Evolutionary conservation across 208 protist species (phyloP).

Genomic region (Trypanosoma mega): DNA sequence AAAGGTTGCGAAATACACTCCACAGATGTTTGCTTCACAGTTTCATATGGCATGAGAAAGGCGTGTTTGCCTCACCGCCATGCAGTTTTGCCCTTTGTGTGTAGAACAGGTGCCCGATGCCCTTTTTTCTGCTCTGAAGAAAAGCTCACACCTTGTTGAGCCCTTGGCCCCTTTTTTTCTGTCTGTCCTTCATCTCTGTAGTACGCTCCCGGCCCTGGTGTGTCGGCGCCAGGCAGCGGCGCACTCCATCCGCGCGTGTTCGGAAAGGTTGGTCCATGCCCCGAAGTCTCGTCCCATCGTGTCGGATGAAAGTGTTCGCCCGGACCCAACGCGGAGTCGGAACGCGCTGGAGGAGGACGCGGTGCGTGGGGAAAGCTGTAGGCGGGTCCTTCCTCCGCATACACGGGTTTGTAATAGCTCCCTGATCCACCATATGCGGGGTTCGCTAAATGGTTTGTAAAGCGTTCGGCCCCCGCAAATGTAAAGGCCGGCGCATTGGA

Average conservation of each 20-base stretch:
- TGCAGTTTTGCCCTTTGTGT: too few relatives aligned
- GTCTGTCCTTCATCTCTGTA: background rate
- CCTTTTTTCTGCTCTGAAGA: too few relatives aligned
- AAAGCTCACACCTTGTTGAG: too few relatives aligned
- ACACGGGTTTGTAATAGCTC: conserved; percentile 20
- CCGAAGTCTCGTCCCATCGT: conserved; percentile 12
- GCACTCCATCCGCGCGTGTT: background rate
- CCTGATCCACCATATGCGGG: conserved; percentile 22
- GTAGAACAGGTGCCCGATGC: too few relatives aligned
- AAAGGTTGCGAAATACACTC: too few relatives aligned
- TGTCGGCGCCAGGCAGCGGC: conserved; percentile 7
- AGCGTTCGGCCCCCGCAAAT: conserved; percentile 27
- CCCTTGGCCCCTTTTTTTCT: too few relatives aligned
- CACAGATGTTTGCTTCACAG: too few relatives aligned
- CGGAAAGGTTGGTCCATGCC: conserved; percentile 23
- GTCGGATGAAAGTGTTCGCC: conserved; percentile 15
- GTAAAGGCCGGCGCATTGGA: conserved; percentile 20
- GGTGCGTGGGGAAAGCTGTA: conserved; percentile 15
- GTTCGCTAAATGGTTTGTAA: background rate
- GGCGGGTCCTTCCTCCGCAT: conserved; percentile 4
- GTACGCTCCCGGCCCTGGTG: conserved; percentile 25
- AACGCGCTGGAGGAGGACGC: background rate
- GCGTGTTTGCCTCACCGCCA: too few relatives aligned
- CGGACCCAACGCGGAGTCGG: conserved; percentile 22
- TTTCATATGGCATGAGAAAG: too few relatives aligned